phyloP scores from a whole-genome alignment of 768 basidiomycete genomes.

The Leccinellum luteum region DNA sequence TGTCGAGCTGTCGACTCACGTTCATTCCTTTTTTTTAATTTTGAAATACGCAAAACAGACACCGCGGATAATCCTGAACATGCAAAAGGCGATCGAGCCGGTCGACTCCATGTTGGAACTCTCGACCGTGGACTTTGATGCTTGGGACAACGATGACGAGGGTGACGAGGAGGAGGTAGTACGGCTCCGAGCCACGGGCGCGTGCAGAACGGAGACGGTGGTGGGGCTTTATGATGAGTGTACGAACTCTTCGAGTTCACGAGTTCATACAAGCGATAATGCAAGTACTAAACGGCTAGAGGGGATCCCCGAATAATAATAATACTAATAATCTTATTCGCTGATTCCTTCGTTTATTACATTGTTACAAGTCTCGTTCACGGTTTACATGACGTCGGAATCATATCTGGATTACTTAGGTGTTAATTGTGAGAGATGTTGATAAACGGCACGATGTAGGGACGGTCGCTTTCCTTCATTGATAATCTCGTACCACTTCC shows the following conservation, averaged over 20 bases:
- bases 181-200: too few species aligned
- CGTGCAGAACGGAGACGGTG: too few species aligned
- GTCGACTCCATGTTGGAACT: not conserved
- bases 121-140: not conserved
- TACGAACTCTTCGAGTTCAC: not conserved
- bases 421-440: not conserved
- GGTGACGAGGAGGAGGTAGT: not conserved
- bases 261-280: not conserved
- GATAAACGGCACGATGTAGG: too few species aligned
- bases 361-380: too few species aligned
- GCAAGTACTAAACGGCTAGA: not conserved
- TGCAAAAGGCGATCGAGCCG: conserved; percentile 10
- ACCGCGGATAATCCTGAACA: conserved; percentile 21
- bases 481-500: too few species aligned
- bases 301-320: not conserved
- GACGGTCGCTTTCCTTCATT: too few species aligned
- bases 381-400: too few species aligned
- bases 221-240: not conserved
- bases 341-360: not conserved
- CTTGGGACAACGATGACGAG: not conserved
- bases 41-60: conserved; percentile 6
- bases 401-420: too few species aligned
- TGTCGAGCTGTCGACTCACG: not conserved
- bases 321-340: not conserved
- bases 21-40: not conserved